Conservation (phyloP, 805 yeast species). For the Huiozyma sinensis region DNA sequence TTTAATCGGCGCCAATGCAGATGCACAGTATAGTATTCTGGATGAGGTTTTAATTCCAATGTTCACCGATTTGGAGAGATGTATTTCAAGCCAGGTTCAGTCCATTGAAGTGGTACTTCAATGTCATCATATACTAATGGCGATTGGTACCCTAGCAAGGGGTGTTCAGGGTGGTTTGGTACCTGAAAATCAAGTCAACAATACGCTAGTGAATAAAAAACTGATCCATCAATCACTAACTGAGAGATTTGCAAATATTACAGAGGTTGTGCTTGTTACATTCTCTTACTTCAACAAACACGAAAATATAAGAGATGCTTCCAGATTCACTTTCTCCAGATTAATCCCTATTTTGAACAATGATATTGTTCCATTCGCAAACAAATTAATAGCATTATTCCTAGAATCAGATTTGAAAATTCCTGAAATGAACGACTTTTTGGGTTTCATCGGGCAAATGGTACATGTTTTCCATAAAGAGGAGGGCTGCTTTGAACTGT, state of each 20-base stretch:
- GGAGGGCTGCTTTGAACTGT: conserved; percentile 57
- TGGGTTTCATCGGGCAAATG: conserved; percentile 80
- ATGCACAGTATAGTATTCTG: conserved; percentile 34
- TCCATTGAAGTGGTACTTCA: conserved; percentile 46
- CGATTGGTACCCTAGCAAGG: conserved; percentile 80
- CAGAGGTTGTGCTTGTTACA: conserved; percentile 76
- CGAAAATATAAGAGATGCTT: conserved; percentile 70
- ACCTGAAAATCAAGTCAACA: conserved; percentile 31
- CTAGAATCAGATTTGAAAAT: conserved; percentile 46
- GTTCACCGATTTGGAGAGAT: conserved; percentile 56
- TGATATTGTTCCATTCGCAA: conserved; percentile 44
- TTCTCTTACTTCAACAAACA: conserved; percentile 60
- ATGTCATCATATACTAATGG: conserved; percentile 78
- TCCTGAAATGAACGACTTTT: conserved; percentile 66
- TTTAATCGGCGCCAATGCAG: conserved; percentile 44
- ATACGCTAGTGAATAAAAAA: conserved; percentile 25
- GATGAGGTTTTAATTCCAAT: conserved; percentile 67
- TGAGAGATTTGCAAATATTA: conserved; percentile 51
- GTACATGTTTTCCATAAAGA: conserved; percentile 65
- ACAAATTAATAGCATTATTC: conserved; percentile 57
- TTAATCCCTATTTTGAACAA: conserved; percentile 63
- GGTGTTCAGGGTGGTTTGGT: conserved; percentile 55
- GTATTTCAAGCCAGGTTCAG: conserved; percentile 39
- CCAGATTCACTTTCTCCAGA: conserved; percentile 80
- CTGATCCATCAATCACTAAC: conserved; percentile 26